A percentile compares a stretch with the other conserved stretches of the same genome.
phyloP scores from a whole-genome alignment of 148 eudicot species.

The Limonium bicolor region DNA sequence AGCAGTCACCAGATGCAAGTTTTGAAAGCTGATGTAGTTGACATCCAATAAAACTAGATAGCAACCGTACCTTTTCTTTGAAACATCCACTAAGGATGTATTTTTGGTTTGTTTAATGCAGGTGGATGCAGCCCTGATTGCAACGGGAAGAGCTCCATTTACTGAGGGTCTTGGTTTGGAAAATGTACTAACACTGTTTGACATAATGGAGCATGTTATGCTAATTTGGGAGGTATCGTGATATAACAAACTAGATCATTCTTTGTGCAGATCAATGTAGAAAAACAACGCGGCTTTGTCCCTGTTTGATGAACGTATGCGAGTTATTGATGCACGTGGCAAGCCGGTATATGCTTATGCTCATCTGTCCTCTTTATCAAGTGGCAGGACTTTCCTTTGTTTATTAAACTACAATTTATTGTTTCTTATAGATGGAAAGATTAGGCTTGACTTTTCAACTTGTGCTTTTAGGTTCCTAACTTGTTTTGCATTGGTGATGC shows the following conservation, averaged over 20 bases:
- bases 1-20: too few relatives aligned
- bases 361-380: too few relatives aligned
- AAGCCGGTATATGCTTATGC: slow-evolving; percentile 33
- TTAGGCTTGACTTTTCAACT: not conserved
- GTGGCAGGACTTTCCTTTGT: not conserved
- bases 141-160: slow-evolving; percentile 98
- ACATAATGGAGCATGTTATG: not conserved
- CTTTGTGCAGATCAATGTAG: slow-evolving; percentile 64
- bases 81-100: too few relatives aligned
- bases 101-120: too few relatives aligned
- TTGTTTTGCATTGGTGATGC: slow-evolving; percentile 99
- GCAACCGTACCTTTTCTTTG: too few relatives aligned
- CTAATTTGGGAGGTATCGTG: slow-evolving; percentile 2
- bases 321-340: slow-evolving; percentile 79
- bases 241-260: not conserved
- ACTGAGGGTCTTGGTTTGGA: slow-evolving; percentile 93
- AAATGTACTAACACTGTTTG: slow-evolving; percentile 27
- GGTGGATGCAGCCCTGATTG: slow-evolving; percentile 99
- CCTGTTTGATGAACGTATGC: slow-evolving; percentile 98
- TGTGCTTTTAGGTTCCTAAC: slow-evolving; percentile 68
- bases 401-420: not conserved
- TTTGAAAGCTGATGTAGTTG: too few relatives aligned
- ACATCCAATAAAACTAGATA: too few relatives aligned
- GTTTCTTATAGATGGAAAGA: not conserved
- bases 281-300: slow-evolving; percentile 85